Evolutionary conservation across 1,284 basidiomycete genomes (phyloP).

Genomic region (Boletus semigastroideus): DNA sequence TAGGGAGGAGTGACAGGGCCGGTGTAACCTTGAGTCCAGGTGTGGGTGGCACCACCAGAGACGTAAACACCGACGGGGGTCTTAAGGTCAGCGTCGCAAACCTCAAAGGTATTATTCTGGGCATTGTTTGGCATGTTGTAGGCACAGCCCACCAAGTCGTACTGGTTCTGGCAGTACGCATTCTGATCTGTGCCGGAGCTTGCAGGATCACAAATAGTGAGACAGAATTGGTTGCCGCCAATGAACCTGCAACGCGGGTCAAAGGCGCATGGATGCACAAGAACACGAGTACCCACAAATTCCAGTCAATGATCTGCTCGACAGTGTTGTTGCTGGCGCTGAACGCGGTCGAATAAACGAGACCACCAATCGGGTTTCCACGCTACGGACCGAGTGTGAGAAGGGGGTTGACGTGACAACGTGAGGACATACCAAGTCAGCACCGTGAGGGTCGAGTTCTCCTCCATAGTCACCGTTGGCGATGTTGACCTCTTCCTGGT

Average conservation of each 20-base stretch:
- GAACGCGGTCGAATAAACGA: conserved; percentile 62
- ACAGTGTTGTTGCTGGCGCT: conserved; percentile 39
- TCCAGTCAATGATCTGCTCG: conserved; percentile 56
- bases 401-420: no score
- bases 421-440: conserved; percentile 43
- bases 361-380: conserved; percentile 63
- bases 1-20: conserved; percentile 51
- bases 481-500: conserved; percentile 63
- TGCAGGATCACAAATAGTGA: conserved; percentile 59
- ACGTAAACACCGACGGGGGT: conserved; percentile 28
- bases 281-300: conserved; percentile 37
- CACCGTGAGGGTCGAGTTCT: conserved; percentile 69
- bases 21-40: conserved; percentile 26
- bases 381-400: conserved; percentile 34
- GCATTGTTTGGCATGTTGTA: conserved; percentile 69
- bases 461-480: conserved; percentile 57
- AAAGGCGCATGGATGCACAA: not conserved
- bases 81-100: conserved; percentile 60
- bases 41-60: conserved; percentile 22
- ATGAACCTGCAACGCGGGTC: conserved; percentile 49
- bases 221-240: conserved; percentile 51
- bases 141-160: conserved; percentile 63
- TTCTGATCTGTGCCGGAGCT: conserved; percentile 40
- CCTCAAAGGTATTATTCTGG: conserved; percentile 53
- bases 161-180: conserved; percentile 60